Conservation (phyloP, 2,329 filamentous ascomycete genomes). For the Aureobasidium sp. region DNA sequence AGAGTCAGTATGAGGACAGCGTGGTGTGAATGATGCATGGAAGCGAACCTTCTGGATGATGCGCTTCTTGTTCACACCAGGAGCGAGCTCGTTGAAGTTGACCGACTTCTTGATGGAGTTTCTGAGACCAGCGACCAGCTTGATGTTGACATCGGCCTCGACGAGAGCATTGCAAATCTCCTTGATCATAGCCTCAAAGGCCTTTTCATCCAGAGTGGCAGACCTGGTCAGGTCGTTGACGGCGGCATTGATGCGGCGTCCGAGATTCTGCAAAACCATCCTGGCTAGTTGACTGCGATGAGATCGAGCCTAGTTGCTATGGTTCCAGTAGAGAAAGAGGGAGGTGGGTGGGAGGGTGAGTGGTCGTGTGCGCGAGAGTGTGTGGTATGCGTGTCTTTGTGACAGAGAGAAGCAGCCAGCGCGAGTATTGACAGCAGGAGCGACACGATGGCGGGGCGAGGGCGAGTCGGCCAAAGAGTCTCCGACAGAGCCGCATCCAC, state of each 20-base stretch:
- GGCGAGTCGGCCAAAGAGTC: neutral
- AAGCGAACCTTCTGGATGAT: constrained; percentile 81
- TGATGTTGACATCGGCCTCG: constrained; percentile 97
- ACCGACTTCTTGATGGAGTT: constrained; percentile 93
- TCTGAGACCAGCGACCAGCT: constrained; percentile 89
- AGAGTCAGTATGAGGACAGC: constrained; percentile 13
- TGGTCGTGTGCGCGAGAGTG: neutral
- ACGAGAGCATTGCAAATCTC: constrained; percentile 97
- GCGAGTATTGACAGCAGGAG: neutral
- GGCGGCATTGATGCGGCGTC: constrained; percentile 97
- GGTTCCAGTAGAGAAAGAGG: neutral
- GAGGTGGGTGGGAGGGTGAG: neutral
- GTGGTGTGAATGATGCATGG: neutral
- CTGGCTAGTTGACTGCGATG: constrained; percentile 27
- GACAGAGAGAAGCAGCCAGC: neutral
- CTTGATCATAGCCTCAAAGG: constrained; percentile 98
- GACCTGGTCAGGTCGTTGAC: constrained; percentile 94
- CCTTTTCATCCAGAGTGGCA: constrained; percentile 97
- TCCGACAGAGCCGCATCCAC: neutral
- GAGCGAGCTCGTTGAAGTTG: constrained; percentile 94
- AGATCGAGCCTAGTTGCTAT: constrained; percentile 18
- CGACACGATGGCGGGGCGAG: neutral
- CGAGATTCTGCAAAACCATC: constrained; percentile 99
- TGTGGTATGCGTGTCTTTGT: neutral
- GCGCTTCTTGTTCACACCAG: constrained; percentile 97